Evolutionary conservation across 805 yeast species (phyloP), one percentile per base, ranked within the genome.

Genomic region (Yamadazyma tumulicola): DNA sequence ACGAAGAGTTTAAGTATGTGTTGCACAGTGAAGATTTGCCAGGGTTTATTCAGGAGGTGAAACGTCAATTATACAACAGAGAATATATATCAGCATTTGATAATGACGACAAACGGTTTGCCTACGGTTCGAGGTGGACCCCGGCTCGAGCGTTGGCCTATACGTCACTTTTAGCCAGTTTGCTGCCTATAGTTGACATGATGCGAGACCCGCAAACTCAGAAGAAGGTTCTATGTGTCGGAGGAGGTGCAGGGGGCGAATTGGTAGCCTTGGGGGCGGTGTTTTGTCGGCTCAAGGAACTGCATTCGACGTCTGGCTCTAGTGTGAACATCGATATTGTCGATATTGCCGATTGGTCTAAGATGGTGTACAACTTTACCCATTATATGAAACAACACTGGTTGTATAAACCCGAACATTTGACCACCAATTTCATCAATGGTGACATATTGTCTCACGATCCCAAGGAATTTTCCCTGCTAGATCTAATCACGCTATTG

Each of bases 161-260:
- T 52, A 57, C 82, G 2, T 75, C 87, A 1, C 64, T 87, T 15
- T 79, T 86, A 46, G 65, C 77, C 1, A 62, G 73, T 10, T 59
- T 81, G 19, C 57, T 55, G 4, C 69, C 69, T 3, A 54, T 78
- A 7, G 51, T 57, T 27, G 53, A 59, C 3, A 24, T 70, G 15
- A 49, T 75, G 8, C 52, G 53, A 24, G 59, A 61, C 25, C 58
- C 61, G 3, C 50, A 50, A 5, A 34, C 41, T 12, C 48, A 55
- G 11, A 50, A 61, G 3, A 55, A 67, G 5, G 74, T 80, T 0
- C 54, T 86, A 22, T 75, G 81, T 47, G 68, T 88, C 23, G 96
- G 96, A 13, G 96, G 94, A 16, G 96, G 96, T 22, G 96, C 96
- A 0, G 85, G 91, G 4, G 85, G 87, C 2, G 96, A 87, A 52